These are phyloP conservation scores for Cryptococcus wingfieldii DNA, from an alignment of 1,284 basidiomycete species.

Conservation along the genomic window DNA sequence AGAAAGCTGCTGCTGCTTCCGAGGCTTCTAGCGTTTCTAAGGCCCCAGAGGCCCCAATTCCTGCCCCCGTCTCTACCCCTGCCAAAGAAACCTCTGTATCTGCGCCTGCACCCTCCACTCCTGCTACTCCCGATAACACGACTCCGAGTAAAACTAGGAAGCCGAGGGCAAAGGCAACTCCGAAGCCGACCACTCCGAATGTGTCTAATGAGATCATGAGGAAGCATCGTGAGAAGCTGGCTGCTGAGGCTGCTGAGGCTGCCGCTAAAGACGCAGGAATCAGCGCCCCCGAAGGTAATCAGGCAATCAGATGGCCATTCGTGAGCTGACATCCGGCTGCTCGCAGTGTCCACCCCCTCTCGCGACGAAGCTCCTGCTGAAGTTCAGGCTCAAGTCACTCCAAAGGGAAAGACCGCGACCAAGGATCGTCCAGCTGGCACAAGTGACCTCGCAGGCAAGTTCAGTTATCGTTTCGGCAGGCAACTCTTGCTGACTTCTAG, in stretches of 20 bases:
- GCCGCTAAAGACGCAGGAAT: neutral
- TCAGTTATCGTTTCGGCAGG: no score
- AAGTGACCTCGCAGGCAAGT: no score
- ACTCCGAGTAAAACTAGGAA: neutral
- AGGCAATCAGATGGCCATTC: neutral
- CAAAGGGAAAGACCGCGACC: no score
- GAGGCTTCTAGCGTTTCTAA: neutral
- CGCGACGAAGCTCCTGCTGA: neutral
- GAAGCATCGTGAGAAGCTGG: constrained; percentile 5
- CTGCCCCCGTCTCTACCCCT: neutral
- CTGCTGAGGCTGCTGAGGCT: neutral
- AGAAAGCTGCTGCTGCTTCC: neutral
- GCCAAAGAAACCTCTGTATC: neutral
- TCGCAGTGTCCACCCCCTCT: neutral
- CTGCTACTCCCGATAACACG: neutral
- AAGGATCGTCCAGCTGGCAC: no score
- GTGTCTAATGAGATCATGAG: constrained; percentile 3
- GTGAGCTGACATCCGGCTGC: neutral
- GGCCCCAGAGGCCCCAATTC: no score
- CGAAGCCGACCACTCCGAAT: neutral
- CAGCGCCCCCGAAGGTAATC: neutral
- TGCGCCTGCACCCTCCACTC: neutral
- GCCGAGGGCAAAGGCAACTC: neutral
- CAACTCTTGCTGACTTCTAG: neutral
- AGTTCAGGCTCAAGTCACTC: no score